These are phyloP conservation scores for Prunus fruticosa DNA, from an alignment of 306 rosid genomes.

Conservation along the genomic window DNA sequence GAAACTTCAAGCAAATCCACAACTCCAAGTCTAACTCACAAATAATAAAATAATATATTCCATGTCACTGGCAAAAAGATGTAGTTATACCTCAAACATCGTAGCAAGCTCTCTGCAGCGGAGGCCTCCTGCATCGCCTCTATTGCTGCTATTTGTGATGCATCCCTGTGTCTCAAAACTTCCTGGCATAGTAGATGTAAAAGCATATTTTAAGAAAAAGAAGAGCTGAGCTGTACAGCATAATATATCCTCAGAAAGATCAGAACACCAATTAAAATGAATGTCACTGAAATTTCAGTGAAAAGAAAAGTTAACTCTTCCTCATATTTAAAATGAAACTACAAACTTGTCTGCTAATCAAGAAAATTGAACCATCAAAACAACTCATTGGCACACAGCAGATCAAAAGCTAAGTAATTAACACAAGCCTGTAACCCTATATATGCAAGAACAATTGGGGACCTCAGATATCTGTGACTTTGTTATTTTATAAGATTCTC, in stretches of 20 bases:
- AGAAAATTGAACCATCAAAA: background rate
- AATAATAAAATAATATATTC: background rate
- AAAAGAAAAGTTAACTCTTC: background rate
- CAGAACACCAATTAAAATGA: background rate
- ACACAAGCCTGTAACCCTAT: background rate
- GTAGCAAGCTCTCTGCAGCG: constrained; percentile 80
- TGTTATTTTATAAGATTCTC: background rate
- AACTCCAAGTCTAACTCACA: background rate
- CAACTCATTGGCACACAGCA: background rate
- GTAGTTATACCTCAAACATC: constrained; percentile 68
- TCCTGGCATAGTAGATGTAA: constrained; percentile 48
- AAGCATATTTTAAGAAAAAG: constrained; percentile 16
- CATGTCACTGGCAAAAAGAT: background rate
- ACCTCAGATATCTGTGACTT: background rate
- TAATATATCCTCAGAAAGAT: background rate
- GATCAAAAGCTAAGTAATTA: background rate
- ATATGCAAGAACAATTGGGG: background rate
- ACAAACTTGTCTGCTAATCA: background rate
- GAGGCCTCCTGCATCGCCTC: constrained; percentile 98
- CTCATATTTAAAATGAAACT: background rate
- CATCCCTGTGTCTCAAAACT: constrained; percentile 88
- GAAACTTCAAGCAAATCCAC: background rate
- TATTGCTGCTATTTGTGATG: constrained; percentile 83
- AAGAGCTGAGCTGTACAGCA: constrained; percentile 8
- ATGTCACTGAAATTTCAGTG: background rate